Evolutionary conservation across 1,284 basidiomycete genomes (phyloP), one percentile per base, ranked within the genome.

Genomic region (Sanghuangporus weigelae): DNA sequence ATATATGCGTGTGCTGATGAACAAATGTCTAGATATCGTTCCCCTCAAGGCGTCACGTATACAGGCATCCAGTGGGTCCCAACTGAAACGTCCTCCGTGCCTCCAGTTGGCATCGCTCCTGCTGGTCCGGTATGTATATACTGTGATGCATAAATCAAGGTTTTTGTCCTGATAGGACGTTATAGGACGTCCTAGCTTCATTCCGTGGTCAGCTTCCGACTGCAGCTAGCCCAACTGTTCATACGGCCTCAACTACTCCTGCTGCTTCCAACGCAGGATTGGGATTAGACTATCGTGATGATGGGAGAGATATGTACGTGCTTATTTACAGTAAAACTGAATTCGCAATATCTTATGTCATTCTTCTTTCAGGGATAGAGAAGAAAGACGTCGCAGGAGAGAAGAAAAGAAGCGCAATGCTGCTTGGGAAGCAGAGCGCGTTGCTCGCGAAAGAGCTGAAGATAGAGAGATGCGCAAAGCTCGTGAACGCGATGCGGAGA

Each of bases 51-150:
- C 16, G 68, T 86, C 39, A 82, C 90, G 40, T 65, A 65, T 56
- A 81, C 73, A 63, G 88, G 89, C 26, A 89, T 90, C 63, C 88
- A 90, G 70, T 91, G 89, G 90, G 79, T 89, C 23, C 87, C 88
- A 23, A 82, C 81, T 12, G 88, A 90, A 68, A 79, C 86, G 2
- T 66, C 59, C 2, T 56, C 39, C 26, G 21, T 38, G 31, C 65
- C 65, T 46, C 65, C 65, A 26, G 50, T 58, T 39, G 57, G 61
- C 10, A 51, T 62, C 39, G 48, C 64, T 58, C 64, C 60, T 16
- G 64, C 64, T 21, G 64, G 64, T 12, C 60, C 64, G 11, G 63
- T 64, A 7, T 48, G 63, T 60, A 7, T 21, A 39, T 57, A 31
- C 40, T 26, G 39, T 59, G 46, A 23, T 67, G 7, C 49, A 21